A percentile compares a stretch with the other conserved stretches of the same genome.
These are phyloP conservation scores for Eimeria acervulina DNA, from an alignment of 169 alveolate genomes.

Conservation along the genomic window DNA sequence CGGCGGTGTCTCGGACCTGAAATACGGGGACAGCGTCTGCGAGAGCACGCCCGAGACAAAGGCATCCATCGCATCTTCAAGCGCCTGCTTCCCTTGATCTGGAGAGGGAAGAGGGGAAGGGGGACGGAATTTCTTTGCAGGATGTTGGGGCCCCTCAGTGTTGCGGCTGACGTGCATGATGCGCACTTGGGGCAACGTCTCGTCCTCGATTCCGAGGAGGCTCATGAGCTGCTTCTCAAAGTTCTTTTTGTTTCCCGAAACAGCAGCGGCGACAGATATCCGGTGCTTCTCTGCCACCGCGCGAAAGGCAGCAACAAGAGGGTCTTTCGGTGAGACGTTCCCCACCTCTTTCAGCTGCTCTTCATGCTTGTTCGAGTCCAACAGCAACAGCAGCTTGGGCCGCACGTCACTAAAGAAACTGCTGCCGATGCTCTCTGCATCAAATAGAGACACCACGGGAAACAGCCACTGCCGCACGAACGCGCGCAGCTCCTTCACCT, in stretches of 20 bases:
- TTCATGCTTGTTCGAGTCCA: constrained; percentile 29
- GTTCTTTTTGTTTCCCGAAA: constrained; percentile 61
- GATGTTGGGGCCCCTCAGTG: constrained; percentile 76
- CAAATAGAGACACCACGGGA: constrained; percentile 71
- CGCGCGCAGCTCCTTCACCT: constrained; percentile 40
- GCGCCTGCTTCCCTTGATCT: not conserved
- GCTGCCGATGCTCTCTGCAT: constrained; percentile 57
- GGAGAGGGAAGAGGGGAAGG: not conserved
- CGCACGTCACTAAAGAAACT: constrained; percentile 68
- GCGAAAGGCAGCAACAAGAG: constrained; percentile 65
- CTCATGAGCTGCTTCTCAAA: constrained; percentile 70
- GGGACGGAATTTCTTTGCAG: constrained; percentile 72
- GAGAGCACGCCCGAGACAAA: constrained; percentile 39
- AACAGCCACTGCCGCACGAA: constrained; percentile 76
- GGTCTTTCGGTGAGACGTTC: not conserved
- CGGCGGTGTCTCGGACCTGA: constrained; percentile 75
- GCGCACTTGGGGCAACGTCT: constrained; percentile 67
- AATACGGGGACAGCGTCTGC: constrained; percentile 57
- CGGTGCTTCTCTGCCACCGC: constrained; percentile 46
- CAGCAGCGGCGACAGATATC: constrained; percentile 55
- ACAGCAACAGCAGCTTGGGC: constrained; percentile 69
- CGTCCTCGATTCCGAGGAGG: constrained; percentile 78
- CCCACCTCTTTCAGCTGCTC: constrained; percentile 35
- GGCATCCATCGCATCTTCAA: not conserved
- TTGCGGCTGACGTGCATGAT: constrained; percentile 63